These are phyloP conservation scores for Biancaea sappan DNA, from an alignment of 306 rosid genomes.

Conservation along the genomic window DNA sequence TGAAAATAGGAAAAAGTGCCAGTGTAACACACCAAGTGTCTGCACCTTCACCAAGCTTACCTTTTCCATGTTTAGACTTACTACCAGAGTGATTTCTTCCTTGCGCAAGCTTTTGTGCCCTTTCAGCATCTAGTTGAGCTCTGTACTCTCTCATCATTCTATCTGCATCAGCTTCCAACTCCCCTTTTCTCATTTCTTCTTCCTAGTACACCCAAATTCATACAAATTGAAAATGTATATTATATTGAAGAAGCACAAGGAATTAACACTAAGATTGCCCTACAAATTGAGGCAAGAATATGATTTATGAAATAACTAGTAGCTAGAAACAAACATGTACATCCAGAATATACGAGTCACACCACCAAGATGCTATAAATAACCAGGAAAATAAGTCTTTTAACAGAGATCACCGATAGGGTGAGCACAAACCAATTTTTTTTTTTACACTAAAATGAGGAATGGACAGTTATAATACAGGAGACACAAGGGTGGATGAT, in stretches of 20 bases:
- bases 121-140: conserved; percentile 97
- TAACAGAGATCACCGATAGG: neutral
- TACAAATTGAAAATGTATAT: conserved; percentile 15
- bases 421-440: neutral
- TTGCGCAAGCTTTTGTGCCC: conserved; percentile 87
- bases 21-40: conserved; percentile 13
- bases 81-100: conserved; percentile 85
- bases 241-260: conserved; percentile 18
- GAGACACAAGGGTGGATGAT: neutral
- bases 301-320: conserved; percentile 22
- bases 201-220: conserved; percentile 55
- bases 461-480: neutral
- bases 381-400: neutral
- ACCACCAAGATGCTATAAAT: conserved; percentile 6
- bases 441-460: neutral
- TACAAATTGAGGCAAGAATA: conserved; percentile 17
- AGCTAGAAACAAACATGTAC: conserved; percentile 20
- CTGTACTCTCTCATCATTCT: conserved; percentile 97
- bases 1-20: neutral
- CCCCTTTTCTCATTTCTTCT: conserved; percentile 91
- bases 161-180: conserved; percentile 91
- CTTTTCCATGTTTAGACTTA: conserved; percentile 71
- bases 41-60: conserved; percentile 41
- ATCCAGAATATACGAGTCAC: conserved; percentile 11
- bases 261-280: conserved; percentile 4